A percentile compares a stretch with the other conserved stretches of the same genome.
phyloP scores from a whole-genome alignment of 306 rosid genomes.

The Glycine tomentella region DNA sequence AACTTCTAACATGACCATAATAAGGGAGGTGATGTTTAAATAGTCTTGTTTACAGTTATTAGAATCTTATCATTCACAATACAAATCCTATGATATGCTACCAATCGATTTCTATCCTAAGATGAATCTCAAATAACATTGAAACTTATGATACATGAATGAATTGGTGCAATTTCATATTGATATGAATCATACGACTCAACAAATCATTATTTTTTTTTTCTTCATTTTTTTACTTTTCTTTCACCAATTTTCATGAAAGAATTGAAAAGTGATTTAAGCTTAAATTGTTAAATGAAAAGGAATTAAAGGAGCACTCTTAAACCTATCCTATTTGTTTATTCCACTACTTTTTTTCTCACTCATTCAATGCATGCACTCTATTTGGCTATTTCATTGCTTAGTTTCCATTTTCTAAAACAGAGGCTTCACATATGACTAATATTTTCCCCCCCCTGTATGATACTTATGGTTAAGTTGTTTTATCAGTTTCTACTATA shows the following conservation, averaged over 20 bases:
- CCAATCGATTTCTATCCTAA: too few relatives aligned
- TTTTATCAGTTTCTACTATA: too few relatives aligned
- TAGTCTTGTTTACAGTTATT: not conserved
- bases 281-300: slow-evolving; percentile 3
- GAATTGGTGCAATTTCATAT: too few relatives aligned
- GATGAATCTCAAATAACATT: too few relatives aligned
- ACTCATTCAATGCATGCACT: not conserved
- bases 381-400: not conserved
- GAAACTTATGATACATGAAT: too few relatives aligned
- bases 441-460: too few relatives aligned
- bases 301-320: not conserved
- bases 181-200: too few relatives aligned
- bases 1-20: slow-evolving; percentile 10
- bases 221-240: not conserved
- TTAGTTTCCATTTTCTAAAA: not conserved
- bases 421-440: not conserved
- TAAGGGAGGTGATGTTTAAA: slow-evolving; percentile 16
- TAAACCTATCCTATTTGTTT: not conserved
- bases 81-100: not conserved
- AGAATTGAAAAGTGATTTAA: not conserved
- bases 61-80: not conserved
- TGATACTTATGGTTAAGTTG: too few relatives aligned
- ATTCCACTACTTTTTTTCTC: not conserved
- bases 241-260: not conserved
- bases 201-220: too few relatives aligned